Conservation (phyloP, 2,329 filamentous ascomycete genomes). For the Pseudogymnoascus sp. region DNA sequence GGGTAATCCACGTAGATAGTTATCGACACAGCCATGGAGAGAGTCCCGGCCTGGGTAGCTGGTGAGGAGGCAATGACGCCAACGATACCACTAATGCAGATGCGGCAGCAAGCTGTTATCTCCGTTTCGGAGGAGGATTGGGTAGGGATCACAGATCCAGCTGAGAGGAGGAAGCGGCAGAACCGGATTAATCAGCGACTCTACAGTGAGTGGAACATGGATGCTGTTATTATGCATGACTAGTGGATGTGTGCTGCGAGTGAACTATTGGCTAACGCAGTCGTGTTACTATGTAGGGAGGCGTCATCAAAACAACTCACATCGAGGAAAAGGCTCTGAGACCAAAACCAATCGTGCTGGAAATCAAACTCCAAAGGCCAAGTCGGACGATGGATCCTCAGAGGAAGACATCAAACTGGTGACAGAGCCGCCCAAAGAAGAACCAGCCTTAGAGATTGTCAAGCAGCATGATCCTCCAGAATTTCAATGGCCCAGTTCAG, state of each 20-base stretch:
- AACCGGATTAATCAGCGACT: slow-evolving; percentile 25
- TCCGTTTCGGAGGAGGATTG: slow-evolving; percentile 26
- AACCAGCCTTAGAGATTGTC: neutral
- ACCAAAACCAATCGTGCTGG: neutral
- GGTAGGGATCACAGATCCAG: slow-evolving; percentile 27
- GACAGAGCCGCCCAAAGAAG: neutral
- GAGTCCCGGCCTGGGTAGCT: neutral
- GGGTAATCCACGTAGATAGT: neutral
- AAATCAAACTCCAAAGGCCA: neutral
- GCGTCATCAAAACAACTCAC: neutral
- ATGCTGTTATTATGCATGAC: neutral
- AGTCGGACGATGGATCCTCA: neutral
- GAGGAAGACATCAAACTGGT: neutral
- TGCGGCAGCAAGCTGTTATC: slow-evolving; percentile 10
- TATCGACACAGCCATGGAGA: neutral
- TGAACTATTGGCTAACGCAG: neutral
- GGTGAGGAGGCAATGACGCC: neutral
- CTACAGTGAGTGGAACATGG: slow-evolving; percentile 20
- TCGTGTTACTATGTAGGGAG: neutral
- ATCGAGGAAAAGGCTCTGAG: neutral
- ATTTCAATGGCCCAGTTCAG: neutral
- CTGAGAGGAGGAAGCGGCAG: slow-evolving; percentile 23
- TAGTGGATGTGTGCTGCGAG: neutral
- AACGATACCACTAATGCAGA: slow-evolving; percentile 3
- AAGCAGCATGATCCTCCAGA: neutral